Base-by-base conservation (phyloP, 495 filamentous ascomycete genomes). In the Penicilliopsis zonata region DNA sequence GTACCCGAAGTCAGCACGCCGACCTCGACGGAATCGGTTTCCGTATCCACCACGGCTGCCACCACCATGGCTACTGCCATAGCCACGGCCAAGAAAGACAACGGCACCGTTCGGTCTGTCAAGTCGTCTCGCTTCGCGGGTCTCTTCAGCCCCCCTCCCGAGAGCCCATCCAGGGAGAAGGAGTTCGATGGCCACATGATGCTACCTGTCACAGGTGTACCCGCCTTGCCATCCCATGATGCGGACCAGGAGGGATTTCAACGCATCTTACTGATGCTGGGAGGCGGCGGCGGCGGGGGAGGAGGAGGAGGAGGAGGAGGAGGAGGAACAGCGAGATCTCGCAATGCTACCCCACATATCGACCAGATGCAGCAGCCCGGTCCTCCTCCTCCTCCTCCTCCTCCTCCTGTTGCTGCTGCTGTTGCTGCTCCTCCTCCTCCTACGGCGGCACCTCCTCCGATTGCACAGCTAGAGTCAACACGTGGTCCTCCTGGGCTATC, bases 211-310 rank as follows among this genome's bases (percentile, higher is more conserved):
- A 37, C 47, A 24, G 44, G 47, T 15, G 39, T 40, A 10, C 38
- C 61, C 20, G 62, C 69, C n/a, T 57, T n/a, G n/a, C n/a, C n/a
- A n/a, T n/a, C 63, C 7, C 67, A 67, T 20, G 67, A 67, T 36
- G 78, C 81, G 14, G 88, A 98, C 38, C 87, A 84, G 53, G 77
- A 83, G 59, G 90, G 83, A 1, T 98, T 98, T 50, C 79, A 88
- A 37, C 74, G 78, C 28, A 79, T 98, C 24, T 58, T 98, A 19
- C 72, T 82, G 38, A 92, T 95, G 69, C 72, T 98, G 22, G 72
- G 63, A 34, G 67, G 68, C 12, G 49, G 47, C 5, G 65, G 53
- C 25, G n/a, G n/a, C n/a, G n/a, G n/a, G n/a, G n/a, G n/a, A n/a
- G n/a, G n/a, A n/a, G n/a, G n/a, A n/a, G n/a, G n/a, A n/a, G n/a